phyloP scores from a whole-genome alignment of 169 alveolate genomes.

The Eimeria sp. region DNA sequence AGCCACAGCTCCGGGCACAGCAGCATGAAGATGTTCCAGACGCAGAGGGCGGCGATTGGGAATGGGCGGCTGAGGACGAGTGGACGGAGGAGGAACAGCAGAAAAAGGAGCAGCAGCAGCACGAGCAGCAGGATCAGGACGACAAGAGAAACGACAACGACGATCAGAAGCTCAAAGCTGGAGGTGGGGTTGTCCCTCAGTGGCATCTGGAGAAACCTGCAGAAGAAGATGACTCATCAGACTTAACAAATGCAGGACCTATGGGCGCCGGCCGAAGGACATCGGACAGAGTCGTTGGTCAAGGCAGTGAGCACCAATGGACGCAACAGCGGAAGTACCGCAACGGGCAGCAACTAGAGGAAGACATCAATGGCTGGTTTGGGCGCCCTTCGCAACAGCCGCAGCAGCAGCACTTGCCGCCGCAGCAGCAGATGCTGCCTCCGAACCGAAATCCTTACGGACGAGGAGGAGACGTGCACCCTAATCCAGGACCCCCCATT shows the following conservation, averaged over 20 bases:
- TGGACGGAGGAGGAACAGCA: slow-evolving; percentile 13
- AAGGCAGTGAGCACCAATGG: slow-evolving; percentile 8
- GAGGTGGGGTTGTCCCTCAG: slow-evolving; percentile 27
- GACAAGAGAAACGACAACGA: not conserved
- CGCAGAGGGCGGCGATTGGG: slow-evolving; percentile 20
- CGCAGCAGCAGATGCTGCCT: slow-evolving; percentile 9
- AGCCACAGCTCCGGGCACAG: slow-evolving; percentile 5
- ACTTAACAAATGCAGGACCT: not conserved
- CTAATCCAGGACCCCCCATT: not conserved
- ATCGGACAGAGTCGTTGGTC: not conserved
- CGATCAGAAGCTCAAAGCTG: not conserved
- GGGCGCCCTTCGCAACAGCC: not conserved
- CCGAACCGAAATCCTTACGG: not conserved
- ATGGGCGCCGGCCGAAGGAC: slow-evolving; percentile 36
- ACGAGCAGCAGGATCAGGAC: slow-evolving; percentile 5
- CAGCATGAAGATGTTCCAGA: not conserved
- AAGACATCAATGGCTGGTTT: not conserved
- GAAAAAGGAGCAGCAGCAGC: slow-evolving; percentile 13
- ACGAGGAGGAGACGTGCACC: not conserved
- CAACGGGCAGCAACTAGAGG: slow-evolving; percentile 1
- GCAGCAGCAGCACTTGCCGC: slow-evolving; percentile 28
- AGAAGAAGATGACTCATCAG: not conserved
- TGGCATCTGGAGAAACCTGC: slow-evolving; percentile 7
- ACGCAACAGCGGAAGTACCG: not conserved
- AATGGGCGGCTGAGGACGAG: slow-evolving; percentile 33